These are phyloP conservation scores for Amanita pseudoporphyria DNA, from an alignment of 768 basidiomycete genomes.

Conservation along the genomic window DNA sequence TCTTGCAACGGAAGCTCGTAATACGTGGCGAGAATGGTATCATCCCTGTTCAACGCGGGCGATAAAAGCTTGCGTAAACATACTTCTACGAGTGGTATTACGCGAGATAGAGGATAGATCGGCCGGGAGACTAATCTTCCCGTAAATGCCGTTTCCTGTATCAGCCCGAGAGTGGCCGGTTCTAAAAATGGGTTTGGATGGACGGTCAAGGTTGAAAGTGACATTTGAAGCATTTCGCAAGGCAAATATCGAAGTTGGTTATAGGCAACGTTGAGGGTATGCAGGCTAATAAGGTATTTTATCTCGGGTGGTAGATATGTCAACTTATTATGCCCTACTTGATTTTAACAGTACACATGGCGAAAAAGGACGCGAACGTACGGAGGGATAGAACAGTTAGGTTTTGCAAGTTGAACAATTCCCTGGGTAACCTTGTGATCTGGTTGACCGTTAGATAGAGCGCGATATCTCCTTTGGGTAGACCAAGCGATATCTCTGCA, in stretches of 20 bases:
- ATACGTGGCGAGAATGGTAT: constrained; percentile 23
- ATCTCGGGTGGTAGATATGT: constrained; percentile 57
- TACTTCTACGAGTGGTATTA: constrained; percentile 6
- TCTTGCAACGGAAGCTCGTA: constrained; percentile 10
- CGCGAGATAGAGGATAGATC: constrained; percentile 9
- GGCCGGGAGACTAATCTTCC: constrained; percentile 20
- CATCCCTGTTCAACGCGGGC: constrained; percentile 17
- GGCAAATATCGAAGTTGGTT: constrained; percentile 55
- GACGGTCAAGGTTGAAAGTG: constrained; percentile 35
- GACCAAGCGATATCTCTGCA: constrained; percentile 23
- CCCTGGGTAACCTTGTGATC: constrained; percentile 43
- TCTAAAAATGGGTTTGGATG: constrained; percentile 53
- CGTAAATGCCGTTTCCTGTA: neutral
- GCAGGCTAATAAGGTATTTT: constrained; percentile 37
- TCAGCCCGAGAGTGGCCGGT: constrained; percentile 10
- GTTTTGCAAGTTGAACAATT: constrained; percentile 46
- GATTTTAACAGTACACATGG: neutral
- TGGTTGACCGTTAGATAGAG: constrained; percentile 47
- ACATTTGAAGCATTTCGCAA: constrained; percentile 53
- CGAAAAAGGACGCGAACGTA: constrained; percentile 25
- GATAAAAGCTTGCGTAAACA: constrained; percentile 5
- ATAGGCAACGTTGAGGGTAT: constrained; percentile 49
- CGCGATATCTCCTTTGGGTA: constrained; percentile 40
- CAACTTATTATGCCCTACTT: constrained; percentile 48
- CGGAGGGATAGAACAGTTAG: constrained; percentile 57